Evolutionary conservation across 495 filamentous ascomycete species (phyloP), one percentile per base, ranked within the genome.

Genomic region (Neurospora africana): DNA sequence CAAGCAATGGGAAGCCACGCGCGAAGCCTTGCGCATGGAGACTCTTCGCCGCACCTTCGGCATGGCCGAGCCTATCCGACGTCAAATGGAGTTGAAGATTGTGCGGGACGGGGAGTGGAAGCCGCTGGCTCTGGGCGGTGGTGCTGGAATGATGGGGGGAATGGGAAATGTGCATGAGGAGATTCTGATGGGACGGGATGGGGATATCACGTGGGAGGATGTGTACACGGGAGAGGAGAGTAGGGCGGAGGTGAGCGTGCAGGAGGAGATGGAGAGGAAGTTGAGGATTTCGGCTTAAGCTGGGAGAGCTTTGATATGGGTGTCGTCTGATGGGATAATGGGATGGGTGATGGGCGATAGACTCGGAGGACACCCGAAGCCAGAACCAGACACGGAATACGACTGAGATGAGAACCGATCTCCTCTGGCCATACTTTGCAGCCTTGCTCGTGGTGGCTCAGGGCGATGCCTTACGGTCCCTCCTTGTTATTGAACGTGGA

Each of bases 11-110:
- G 85, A 88, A 76, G 84, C 89, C 41, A 97, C 94, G 70, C 95
- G 97, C 81, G 91, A 97, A 77, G 78, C 82, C 5, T 79, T 97
- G 80, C 94, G 95, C 84, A 96, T 96, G 93, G 89, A 94, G 83
- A 82, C 86, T 39, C 87, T 97, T 79, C 88, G 93, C 65, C 92
- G 93, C 71, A 88, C 90, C 39, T 98, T 91, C 81, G 95, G 95
- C 61, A 93, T 97, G 72, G 92, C 91, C n/a, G 95, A 97, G 87
- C 94, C 95, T 11, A 88, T 98, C 74, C 88, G 92, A 19, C 89
- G 95, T n/a, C 91, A 90, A 41, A 99, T 99, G 95, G 95, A 99
- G 85, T 83, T 97, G 77, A 92, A 91, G 87, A 93, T 97, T 78
- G 87, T 88, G 1, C 79, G 83, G 44, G 84, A 84, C 68, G 86